Evolutionary conservation across 352 stramenopile genomes (phyloP), one percentile per base, ranked within the genome.

Genomic region (Phytopythium helicoides): DNA sequence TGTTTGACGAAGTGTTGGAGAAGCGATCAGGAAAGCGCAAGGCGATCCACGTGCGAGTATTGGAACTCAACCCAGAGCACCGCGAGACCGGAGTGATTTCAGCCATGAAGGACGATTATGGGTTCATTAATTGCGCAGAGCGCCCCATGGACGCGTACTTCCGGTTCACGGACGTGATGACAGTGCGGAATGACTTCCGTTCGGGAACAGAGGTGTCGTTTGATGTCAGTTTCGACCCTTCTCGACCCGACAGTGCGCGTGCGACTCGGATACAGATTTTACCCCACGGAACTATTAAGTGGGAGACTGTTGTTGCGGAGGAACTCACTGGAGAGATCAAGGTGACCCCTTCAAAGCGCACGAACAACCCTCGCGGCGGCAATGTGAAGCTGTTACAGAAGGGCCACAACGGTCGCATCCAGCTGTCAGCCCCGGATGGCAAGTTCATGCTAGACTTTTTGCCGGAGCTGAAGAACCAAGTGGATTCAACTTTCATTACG

Each of bases 81-180:
- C 80, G 82, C 18, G 81, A 89, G 58, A 76, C 65, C 11, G 82
- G 82, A 33, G 66, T 79, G 21, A 86, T 93, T 55, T 72, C 69
- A 25, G 75, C 76, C 5, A 48, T 91, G 56, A 88, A 88, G 39
- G 80, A 91, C 15, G 82, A 93, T 3, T 93, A 89, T 57, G 82
- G 82, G 0, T 93, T 93, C 54, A 89, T 93, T 56, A 88, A 89
- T 58, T 91, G 78, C 37, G 74, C 75, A 0, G 80, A 93, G 25
- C 74, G 82, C n/a, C 56, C 60, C 1, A 58, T 56, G 1, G 82
- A 93, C 35, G 80, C 80, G 23, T 93, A 88, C 57, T 93, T 93
- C 44, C 76, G 80, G 36, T 85, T 93, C 37, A 71, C 71, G 12
- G 82, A 93, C 52, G 80, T 93, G 5, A 86, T 93, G 68, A 76